These are phyloP conservation scores for Pseudogymnoascus pannorum DNA, from an alignment of 2,329 filamentous ascomycete genomes.

Conservation along the genomic window DNA sequence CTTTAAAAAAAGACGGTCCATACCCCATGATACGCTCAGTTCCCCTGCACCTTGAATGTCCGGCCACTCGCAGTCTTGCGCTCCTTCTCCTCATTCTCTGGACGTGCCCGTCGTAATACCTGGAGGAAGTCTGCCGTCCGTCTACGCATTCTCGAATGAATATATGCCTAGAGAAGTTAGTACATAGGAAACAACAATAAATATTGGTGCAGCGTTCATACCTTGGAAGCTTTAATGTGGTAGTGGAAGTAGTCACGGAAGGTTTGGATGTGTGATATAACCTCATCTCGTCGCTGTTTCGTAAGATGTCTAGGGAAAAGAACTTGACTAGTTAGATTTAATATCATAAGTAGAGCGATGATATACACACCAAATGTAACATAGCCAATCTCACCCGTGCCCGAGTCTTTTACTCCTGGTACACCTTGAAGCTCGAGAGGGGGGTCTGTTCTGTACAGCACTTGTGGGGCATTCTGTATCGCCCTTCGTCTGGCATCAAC, in stretches of 20 bases:
- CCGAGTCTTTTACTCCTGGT: conserved; percentile 68
- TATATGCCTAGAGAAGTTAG: conserved; percentile 61
- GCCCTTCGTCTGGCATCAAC: conserved; percentile 91
- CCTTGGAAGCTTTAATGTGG: conserved; percentile 98
- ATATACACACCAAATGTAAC: conserved; percentile 77
- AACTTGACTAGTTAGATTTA: conserved; percentile 45
- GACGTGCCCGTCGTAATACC: conserved; percentile 91
- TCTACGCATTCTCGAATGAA: conserved; percentile 96
- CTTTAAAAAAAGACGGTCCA: background rate
- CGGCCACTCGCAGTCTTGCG: conserved; percentile 95
- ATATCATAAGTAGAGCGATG: conserved; percentile 14
- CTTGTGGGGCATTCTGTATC: conserved; percentile 97
- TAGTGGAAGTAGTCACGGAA: conserved; percentile 99
- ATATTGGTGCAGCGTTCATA: conserved; percentile 25
- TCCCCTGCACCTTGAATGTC: conserved; percentile 58
- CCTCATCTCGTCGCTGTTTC: conserved; percentile 80
- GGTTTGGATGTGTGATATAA: conserved; percentile 98
- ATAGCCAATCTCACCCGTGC: conserved; percentile 85
- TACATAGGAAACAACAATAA: conserved; percentile 13
- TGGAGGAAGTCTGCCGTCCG: conserved; percentile 97
- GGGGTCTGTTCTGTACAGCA: conserved; percentile 90
- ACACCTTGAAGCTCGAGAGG: conserved; percentile 85
- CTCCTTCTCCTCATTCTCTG: conserved; percentile 94
- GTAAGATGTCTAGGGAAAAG: conserved; percentile 94
- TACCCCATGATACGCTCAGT: conserved; percentile 12